These are phyloP conservation scores for Fusarium mexicanum DNA, from an alignment of 2,329 filamentous ascomycete species.

Conservation along the genomic window DNA sequence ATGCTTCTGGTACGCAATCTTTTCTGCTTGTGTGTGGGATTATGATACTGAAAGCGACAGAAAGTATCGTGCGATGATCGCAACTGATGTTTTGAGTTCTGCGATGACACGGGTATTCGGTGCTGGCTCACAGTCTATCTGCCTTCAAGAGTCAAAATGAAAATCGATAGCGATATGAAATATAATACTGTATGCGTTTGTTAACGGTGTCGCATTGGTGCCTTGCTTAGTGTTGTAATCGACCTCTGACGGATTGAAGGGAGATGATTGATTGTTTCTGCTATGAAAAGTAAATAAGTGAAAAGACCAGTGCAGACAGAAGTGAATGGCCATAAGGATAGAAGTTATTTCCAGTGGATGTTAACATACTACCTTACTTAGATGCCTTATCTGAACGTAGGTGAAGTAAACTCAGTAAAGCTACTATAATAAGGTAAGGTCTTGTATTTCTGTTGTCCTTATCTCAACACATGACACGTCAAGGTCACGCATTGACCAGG, in stretches of 20 bases:
- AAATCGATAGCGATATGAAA: not conserved
- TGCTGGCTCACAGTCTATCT: not conserved
- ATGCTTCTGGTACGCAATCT: not conserved
- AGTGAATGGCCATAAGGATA: too few species aligned
- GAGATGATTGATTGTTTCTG: not conserved
- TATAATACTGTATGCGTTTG: not conserved
- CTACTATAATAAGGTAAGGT: not conserved
- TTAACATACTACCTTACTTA: not conserved
- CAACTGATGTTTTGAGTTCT: not conserved
- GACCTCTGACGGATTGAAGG: not conserved
- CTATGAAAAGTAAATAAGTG: not conserved
- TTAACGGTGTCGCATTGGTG: not conserved
- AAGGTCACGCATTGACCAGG: conserved; percentile 25
- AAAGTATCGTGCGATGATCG: not conserved
- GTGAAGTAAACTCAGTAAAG: not conserved
- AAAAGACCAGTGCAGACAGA: not conserved
- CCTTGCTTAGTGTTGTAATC: not conserved
- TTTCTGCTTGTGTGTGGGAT: not conserved
- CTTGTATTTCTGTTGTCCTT: not conserved
- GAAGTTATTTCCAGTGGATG: not conserved
- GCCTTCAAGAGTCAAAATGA: not conserved
- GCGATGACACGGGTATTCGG: not conserved
- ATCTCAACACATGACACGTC: conserved; percentile 5
- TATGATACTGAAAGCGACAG: not conserved
- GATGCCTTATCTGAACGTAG: not conserved